Evolutionary conservation across 805 yeast genomes (phyloP).

Genomic region (Komagataella phaffii): DNA sequence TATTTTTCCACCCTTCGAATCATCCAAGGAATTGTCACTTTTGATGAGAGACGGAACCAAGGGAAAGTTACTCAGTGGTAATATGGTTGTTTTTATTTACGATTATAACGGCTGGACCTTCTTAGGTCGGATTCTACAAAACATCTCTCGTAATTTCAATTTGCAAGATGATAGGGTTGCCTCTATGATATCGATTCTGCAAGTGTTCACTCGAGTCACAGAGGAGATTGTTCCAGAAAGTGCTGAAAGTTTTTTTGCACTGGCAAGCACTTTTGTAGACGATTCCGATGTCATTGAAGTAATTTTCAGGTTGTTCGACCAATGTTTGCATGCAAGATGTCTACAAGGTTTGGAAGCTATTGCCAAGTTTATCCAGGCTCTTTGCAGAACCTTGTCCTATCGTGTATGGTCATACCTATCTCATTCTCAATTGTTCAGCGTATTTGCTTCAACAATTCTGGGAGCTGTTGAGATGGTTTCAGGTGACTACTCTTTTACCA

Average conservation of each 20-base stretch:
- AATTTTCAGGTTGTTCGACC: conserved; percentile 54
- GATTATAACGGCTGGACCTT: conserved; percentile 81
- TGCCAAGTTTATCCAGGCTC: conserved; percentile 32
- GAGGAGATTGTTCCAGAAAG: conserved; percentile 20
- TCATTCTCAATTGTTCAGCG: conserved; percentile 50
- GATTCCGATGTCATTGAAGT: conserved; percentile 30
- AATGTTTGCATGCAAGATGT: conserved; percentile 44
- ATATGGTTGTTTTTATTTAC: conserved; percentile 51
- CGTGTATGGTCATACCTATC: conserved; percentile 71
- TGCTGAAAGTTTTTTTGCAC: conserved; percentile 12
- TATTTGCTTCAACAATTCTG: conserved; percentile 32
- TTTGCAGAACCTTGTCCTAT: conserved; percentile 35
- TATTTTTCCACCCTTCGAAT: conserved; percentile 37
- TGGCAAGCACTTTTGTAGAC: conserved; percentile 22
- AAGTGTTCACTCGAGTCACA: conserved; percentile 34
- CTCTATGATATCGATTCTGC: conserved; percentile 12
- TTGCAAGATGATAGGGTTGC: conserved; percentile 11
- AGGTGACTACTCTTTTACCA: conserved; percentile 54
- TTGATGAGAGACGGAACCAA: conserved; percentile 39
- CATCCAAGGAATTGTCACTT: conserved; percentile 28
- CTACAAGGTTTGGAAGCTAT: conserved; percentile 29
- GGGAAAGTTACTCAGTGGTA: conserved; percentile 44
- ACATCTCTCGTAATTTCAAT: conserved; percentile 29
- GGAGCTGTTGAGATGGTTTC: conserved; percentile 62
- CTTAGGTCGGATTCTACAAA: conserved; percentile 66